These are phyloP conservation scores for Phytophthora uliginosa DNA, from an alignment of 352 stramenopile genomes.

Conservation along the genomic window DNA sequence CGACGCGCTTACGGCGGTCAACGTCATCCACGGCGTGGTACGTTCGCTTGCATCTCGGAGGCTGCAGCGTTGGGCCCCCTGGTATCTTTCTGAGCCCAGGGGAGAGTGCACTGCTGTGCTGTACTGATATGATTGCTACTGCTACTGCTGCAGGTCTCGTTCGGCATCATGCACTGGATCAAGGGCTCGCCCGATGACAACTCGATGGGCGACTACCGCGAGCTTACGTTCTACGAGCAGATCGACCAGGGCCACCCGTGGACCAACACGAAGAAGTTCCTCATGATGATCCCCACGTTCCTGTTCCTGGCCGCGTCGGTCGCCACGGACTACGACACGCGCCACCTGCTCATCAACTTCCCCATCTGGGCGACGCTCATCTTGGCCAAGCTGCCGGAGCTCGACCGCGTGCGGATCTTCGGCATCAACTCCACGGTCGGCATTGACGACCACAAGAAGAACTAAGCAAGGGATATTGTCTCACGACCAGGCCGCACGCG, in stretches of 20 bases:
- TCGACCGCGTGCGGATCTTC: conserved; percentile 96
- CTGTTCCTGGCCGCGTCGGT: conserved; percentile 90
- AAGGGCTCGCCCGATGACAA: conserved; percentile 95
- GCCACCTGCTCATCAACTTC: conserved; percentile 92
- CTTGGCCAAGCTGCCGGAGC: conserved; percentile 93
- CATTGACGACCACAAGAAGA: conserved; percentile 93
- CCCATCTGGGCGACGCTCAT: conserved; percentile 93
- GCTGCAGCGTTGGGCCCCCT: background rate
- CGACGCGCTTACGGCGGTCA: conserved; percentile 86
- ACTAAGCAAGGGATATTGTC: conserved; percentile 30
- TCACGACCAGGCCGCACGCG: conserved; percentile 8
- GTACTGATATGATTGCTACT: conserved; percentile 25
- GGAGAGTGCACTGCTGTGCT: background rate
- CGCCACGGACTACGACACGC: conserved; percentile 91
- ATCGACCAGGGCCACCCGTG: conserved; percentile 94
- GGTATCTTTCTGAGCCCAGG: background rate
- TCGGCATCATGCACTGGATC: conserved; percentile 96
- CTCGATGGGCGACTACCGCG: conserved; percentile 94
- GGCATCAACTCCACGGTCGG: conserved; percentile 97
- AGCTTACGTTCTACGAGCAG: conserved; percentile 97
- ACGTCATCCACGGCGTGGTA: conserved; percentile 90
- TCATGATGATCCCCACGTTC: conserved; percentile 95
- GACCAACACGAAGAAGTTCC: conserved; percentile 95
- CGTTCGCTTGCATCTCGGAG: conserved; percentile 7
- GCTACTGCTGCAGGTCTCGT: conserved; percentile 75